Evolutionary conservation across 2,329 filamentous ascomycete genomes (phyloP).

Genomic region (Chlorencoelia australis): DNA sequence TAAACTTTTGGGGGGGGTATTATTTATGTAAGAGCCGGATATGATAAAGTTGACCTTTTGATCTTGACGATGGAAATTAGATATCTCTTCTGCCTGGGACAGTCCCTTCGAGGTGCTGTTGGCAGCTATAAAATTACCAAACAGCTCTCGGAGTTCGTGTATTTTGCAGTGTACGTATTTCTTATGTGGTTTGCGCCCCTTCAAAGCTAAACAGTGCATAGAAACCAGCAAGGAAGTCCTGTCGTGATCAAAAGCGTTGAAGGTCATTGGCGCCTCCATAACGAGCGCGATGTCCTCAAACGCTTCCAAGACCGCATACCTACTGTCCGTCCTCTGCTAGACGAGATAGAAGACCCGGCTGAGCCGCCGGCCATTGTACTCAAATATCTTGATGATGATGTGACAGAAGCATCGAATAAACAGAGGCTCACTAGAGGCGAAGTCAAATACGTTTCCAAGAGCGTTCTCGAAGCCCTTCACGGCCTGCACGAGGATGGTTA

Average conservation of each 20-base stretch:
- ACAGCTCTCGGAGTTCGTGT: not conserved
- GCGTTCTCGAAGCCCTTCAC: not conserved
- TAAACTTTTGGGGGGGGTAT: too few species aligned
- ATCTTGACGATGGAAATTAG: too few species aligned
- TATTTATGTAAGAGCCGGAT: too few species aligned
- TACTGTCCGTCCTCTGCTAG: constrained; percentile 1
- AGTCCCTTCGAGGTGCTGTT: too few species aligned
- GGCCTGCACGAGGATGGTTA: constrained; percentile 1
- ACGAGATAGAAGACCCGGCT: constrained; percentile 2
- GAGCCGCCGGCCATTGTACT: constrained; percentile 1
- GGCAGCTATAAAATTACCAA: not conserved
- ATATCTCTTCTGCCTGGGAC: too few species aligned
- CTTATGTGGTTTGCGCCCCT: too few species aligned
- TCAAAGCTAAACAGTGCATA: not conserved
- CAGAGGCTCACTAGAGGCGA: constrained; percentile 1
- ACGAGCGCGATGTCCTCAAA: constrained; percentile 2
- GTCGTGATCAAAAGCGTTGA: not conserved
- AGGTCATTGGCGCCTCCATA: not conserved
- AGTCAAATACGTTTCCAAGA: not conserved
- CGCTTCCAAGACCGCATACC: not conserved
- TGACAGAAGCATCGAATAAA: not conserved
- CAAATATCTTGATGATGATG: constrained; percentile 1
- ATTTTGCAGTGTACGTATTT: not conserved
- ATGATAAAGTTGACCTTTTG: too few species aligned
- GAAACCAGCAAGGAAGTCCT: not conserved